Conservation (phyloP, 352 stramenopile genomes). For the Nothophytophthora sp. region DNA sequence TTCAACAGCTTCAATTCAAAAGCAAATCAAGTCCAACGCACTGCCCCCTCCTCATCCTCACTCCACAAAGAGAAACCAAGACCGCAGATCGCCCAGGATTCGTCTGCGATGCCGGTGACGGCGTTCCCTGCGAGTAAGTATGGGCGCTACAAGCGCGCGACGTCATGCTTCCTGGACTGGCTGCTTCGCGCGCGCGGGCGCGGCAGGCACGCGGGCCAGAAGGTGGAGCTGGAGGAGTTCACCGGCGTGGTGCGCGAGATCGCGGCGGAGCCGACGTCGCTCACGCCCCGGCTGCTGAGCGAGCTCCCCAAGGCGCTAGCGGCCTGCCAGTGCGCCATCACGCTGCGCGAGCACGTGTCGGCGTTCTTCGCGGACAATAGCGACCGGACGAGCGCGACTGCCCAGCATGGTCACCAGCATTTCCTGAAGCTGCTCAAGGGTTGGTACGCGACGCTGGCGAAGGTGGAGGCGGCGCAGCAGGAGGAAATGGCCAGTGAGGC, state of each 20-base stretch:
- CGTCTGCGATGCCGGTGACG: background rate
- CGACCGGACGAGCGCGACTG: background rate
- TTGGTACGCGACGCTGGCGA: constrained; percentile 9
- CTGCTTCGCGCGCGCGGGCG: constrained; percentile 9
- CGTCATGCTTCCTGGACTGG: constrained; percentile 14
- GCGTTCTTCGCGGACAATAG: constrained; percentile 14
- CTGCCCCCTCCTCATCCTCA: no score
- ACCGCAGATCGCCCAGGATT: no score
- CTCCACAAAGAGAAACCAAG: no score
- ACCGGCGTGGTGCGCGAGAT: constrained; percentile 10
- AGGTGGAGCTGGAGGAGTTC: constrained; percentile 2
- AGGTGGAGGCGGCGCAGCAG: background rate
- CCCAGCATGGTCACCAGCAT: constrained; percentile 7
- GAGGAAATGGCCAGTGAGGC: background rate
- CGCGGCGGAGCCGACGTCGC: constrained; percentile 1
- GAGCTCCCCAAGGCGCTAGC: constrained; percentile 20
- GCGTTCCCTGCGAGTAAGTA: constrained; percentile 4
- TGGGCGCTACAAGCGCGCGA: constrained; percentile 13
- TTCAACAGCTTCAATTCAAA: no score
- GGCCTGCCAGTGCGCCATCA: constrained; percentile 19
- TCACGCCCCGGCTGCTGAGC: constrained; percentile 18
- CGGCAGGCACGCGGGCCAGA: background rate
- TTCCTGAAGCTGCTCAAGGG: constrained; percentile 11
- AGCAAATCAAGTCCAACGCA: no score
- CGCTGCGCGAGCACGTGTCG: constrained; percentile 16